Base-by-base conservation (phyloP, 768 basidiomycete species). In the Suillus spraguei region DNA sequence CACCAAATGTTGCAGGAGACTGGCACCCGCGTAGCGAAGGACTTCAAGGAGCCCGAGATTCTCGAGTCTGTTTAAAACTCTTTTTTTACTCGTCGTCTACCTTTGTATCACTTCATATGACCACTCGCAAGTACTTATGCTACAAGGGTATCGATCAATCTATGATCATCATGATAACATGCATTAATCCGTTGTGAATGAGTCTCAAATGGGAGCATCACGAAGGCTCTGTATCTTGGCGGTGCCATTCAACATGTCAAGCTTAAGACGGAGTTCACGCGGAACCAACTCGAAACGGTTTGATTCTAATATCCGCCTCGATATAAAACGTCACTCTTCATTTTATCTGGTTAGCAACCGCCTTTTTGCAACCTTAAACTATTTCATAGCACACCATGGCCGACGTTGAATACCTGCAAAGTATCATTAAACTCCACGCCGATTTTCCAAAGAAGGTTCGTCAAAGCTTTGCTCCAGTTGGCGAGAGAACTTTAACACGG, bases 41-140 rank as follows among this genome's bases (percentile, higher is more conserved):
- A 97, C 77, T 99, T 96, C 85, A 95, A 97, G 85, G 96, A 98
- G 86, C 96, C 96, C 52, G 94, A 95, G 81, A 86, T 95, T 71
- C 87, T 93, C 62, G 92, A 92, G 75, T 89, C 93, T 69, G 97
- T 98, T 65, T 98, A 88, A 89, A 81, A 74, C 59, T 71, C 67
- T 69, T 70, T 70, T 20, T 20, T 75, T 71, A 62, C 61, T 61
- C 68, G 69, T 69, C 71, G 70, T 72, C 72, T 66, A 72, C 70
- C 73, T 71, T 72, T 77, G 79, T 81, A 79, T 72, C 71, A 71
- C 39, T 32, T 20, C 69, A 59, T 69, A 76, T 74, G 72, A 75
- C 41, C 54, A 53, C 52, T 53, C 52, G 33, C 52, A 53, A 53
- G 35, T 53, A 61, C 67, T 66, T 76, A 76, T 77, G 76, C 72